phyloP scores from a whole-genome alignment of 495 filamentous ascomycete species.

The Xanthoparmelia taractica region DNA sequence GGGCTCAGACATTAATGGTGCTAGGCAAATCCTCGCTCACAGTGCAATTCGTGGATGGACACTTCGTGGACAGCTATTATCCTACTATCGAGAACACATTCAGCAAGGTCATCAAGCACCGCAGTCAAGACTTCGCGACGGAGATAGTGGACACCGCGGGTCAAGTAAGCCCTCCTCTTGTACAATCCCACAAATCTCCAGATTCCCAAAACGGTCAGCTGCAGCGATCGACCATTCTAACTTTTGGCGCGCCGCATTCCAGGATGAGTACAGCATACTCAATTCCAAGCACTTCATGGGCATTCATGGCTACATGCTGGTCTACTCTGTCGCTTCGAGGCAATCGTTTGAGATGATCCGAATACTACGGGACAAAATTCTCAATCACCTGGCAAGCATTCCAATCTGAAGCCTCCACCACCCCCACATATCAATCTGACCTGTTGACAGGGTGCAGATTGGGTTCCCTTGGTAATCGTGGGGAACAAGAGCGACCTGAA shows the following conservation, averaged over 20 bases:
- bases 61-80: constrained; percentile 98
- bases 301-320: constrained; percentile 98
- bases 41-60: constrained; percentile 93
- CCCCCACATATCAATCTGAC: constrained; percentile 7
- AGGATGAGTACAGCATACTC: constrained; percentile 98
- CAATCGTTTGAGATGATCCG: constrained; percentile 96
- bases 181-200: constrained; percentile 1
- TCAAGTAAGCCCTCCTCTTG: constrained; percentile 52
- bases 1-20: constrained; percentile 8
- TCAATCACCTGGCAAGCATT: constrained; percentile 81
- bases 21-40: constrained; percentile 95
- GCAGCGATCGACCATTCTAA: constrained; percentile 19
- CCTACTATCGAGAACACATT: constrained; percentile 99
- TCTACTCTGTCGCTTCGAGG: constrained; percentile 87
- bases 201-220: constrained; percentile 20
- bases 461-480: constrained; percentile 86
- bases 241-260: constrained; percentile 14
- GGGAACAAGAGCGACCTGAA: constrained; percentile 96
- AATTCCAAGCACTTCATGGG: constrained; percentile 99
- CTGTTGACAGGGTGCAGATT: constrained; percentile 67
- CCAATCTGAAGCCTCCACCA: constrained; percentile 6
- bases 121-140: constrained; percentile 86
- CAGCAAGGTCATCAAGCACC: constrained; percentile 84
- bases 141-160: constrained; percentile 99
- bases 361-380: constrained; percentile 91